These are phyloP conservation scores for Alternaria angustiovoidea DNA, from an alignment of 2,329 filamentous ascomycete genomes.

Conservation along the genomic window DNA sequence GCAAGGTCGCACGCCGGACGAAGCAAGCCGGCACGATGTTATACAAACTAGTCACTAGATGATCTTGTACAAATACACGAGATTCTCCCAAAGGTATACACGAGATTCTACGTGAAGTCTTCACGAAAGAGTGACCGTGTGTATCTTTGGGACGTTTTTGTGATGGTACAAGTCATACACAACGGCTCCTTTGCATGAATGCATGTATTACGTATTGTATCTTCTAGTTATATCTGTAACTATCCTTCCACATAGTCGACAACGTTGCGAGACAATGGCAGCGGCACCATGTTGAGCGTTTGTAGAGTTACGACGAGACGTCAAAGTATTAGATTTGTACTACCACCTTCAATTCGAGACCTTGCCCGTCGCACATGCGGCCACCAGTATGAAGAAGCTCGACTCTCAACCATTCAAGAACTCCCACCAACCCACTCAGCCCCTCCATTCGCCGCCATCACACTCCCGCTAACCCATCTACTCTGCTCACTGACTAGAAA, in stretches of 20 bases:
- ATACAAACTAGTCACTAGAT: not conserved
- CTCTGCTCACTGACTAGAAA: constrained; percentile 47
- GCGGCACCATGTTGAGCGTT: not conserved
- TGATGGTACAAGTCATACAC: no score
- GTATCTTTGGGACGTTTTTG: no score
- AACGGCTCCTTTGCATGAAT: not conserved
- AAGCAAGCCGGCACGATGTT: not conserved
- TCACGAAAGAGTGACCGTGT: not conserved
- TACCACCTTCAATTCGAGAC: not conserved
- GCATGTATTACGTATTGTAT: not conserved
- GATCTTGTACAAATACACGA: not conserved
- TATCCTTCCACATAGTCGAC: not conserved
- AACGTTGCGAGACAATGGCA: not conserved
- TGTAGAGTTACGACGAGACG: not conserved
- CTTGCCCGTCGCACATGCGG: not conserved
- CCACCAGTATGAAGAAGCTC: not conserved
- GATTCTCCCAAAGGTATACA: no score
- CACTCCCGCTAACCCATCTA: constrained; percentile 49
- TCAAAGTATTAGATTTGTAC: constrained; percentile 11
- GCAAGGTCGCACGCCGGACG: not conserved
- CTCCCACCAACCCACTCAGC: constrained; percentile 33
- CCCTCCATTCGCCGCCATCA: constrained; percentile 47
- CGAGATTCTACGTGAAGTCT: no score
- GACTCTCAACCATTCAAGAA: not conserved
- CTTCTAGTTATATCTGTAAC: not conserved